Evolutionary conservation across 441 rosid genomes (phyloP).

Genomic region (Adansonia rubrostipa): DNA sequence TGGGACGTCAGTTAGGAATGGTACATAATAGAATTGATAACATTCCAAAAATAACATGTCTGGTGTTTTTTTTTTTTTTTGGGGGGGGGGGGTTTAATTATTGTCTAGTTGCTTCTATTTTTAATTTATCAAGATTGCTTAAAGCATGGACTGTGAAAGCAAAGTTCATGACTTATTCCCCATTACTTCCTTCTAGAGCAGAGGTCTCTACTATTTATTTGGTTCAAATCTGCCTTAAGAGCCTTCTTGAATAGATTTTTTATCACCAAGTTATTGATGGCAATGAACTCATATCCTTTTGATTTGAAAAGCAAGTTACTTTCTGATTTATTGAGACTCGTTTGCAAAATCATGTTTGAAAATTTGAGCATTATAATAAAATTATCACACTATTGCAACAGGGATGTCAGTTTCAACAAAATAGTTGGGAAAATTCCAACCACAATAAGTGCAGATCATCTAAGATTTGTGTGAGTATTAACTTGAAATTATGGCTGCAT

Average conservation of each 20-base stretch:
- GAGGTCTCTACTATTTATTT: conserved; percentile 1
- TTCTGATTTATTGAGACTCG: neutral
- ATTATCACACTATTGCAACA: conserved; percentile 33
- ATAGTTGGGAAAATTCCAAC: conserved; percentile 61
- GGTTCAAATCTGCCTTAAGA: neutral
- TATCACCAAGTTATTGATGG: conserved; percentile 5
- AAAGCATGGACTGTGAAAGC: neutral
- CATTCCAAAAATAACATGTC: neutral
- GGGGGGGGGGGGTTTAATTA: neutral
- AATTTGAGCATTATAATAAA: neutral
- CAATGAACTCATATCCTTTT: conserved; percentile 5
- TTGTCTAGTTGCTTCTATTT: conserved; percentile 13
- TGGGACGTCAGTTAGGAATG: conserved; percentile 2
- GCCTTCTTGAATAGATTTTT: conserved; percentile 10
- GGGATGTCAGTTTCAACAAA: conserved; percentile 90
- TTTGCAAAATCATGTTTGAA: conserved; percentile 14
- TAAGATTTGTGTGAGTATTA: conserved; percentile 62
- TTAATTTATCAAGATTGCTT: conserved; percentile 7
- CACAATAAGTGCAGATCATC: conserved; percentile 36
- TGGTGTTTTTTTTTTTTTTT: neutral
- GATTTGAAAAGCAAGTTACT: neutral
- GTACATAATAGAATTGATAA: neutral
- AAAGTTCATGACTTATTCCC: neutral
- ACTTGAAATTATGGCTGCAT: conserved; percentile 18
- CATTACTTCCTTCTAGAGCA: neutral